Evolutionary conservation across 352 stramenopile species (phyloP).

Genomic region (Phytophthora citricola): DNA sequence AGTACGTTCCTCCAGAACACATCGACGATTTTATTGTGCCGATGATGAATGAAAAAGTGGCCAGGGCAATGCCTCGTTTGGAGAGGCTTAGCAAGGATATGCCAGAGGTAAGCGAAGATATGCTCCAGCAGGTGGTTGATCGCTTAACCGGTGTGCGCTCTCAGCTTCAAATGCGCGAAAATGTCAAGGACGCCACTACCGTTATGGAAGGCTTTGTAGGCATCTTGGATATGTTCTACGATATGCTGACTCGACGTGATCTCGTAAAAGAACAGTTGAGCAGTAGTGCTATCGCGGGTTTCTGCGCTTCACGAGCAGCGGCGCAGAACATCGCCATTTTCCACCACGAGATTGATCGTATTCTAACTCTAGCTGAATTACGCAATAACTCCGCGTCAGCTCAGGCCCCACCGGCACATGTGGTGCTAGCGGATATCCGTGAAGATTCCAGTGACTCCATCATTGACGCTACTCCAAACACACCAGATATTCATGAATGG

Average conservation of each 20-base stretch:
- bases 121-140: conserved; percentile 23
- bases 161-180: conserved; percentile 17
- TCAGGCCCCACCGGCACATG: conserved; percentile 7
- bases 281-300: conserved; percentile 17
- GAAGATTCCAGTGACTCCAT: conserved; percentile 19
- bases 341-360: conserved; percentile 34
- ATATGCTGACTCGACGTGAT: conserved; percentile 23
- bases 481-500: conserved; percentile 29
- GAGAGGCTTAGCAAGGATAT: conserved; percentile 13
- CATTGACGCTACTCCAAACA: conserved; percentile 1
- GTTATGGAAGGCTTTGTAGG: conserved; percentile 30
- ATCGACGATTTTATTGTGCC: conserved; percentile 37
- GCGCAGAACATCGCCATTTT: conserved; percentile 29
- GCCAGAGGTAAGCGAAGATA: conserved; percentile 1
- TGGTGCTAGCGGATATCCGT: conserved; percentile 22
- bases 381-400: conserved; percentile 3
- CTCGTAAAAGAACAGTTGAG: conserved; percentile 22
- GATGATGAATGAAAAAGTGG: conserved; percentile 32
- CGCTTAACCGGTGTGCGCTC: conserved; percentile 14
- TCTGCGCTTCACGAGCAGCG: conserved; percentile 30
- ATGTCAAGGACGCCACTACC: conserved; percentile 15
- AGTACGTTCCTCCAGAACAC: conserved; percentile 14
- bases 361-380: conserved; percentile 25
- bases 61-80: conserved; percentile 25
- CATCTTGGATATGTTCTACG: conserved; percentile 29